Conservation (phyloP, 106 monocot species). For the Acorus calamus region DNA sequence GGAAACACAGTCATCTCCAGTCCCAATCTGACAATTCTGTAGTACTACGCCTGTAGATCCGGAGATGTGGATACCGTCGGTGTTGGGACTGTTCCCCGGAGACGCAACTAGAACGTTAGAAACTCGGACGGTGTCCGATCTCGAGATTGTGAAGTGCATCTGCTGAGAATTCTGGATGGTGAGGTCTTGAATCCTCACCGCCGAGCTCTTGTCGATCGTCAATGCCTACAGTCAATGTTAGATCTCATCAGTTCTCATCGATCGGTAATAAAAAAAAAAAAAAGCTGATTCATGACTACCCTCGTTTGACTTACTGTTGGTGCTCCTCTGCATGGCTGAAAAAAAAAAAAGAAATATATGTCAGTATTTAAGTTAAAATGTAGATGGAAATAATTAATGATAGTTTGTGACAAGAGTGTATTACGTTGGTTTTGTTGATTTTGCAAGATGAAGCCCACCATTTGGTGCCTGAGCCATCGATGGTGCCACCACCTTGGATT, state of each 20-base stretch:
- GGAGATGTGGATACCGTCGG: conserved; percentile 87
- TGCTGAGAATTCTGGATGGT: conserved; percentile 72
- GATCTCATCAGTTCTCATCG: too few relatives aligned
- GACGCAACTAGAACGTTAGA: conserved; percentile 35
- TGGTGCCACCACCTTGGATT: conserved; percentile 72
- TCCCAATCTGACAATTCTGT: conserved; percentile 59
- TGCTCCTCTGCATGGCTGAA: conserved; percentile 89
- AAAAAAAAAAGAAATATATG: neutral
- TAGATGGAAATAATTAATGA: neutral
- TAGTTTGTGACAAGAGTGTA: too few relatives aligned
- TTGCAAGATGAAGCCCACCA: conserved; percentile 99
- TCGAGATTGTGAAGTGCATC: conserved; percentile 64
- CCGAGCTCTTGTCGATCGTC: conserved; percentile 65
- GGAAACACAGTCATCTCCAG: conserved; percentile 96
- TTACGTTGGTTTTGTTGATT: conserved; percentile 80
- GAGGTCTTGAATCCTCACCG: conserved; percentile 48
- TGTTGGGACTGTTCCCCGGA: conserved; percentile 78
- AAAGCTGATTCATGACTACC: too few relatives aligned
- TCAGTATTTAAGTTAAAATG: neutral
- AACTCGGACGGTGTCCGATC: conserved; percentile 35
- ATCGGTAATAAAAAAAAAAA: too few relatives aligned
- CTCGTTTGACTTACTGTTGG: conserved; percentile 59
- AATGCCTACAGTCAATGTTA: conserved; percentile 39
- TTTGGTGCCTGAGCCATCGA: conserved; percentile 86
- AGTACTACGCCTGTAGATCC: conserved; percentile 51